These are phyloP conservation scores for Lindgomyces ingoldianus DNA, from an alignment of 495 filamentous ascomycete species.

Conservation along the genomic window DNA sequence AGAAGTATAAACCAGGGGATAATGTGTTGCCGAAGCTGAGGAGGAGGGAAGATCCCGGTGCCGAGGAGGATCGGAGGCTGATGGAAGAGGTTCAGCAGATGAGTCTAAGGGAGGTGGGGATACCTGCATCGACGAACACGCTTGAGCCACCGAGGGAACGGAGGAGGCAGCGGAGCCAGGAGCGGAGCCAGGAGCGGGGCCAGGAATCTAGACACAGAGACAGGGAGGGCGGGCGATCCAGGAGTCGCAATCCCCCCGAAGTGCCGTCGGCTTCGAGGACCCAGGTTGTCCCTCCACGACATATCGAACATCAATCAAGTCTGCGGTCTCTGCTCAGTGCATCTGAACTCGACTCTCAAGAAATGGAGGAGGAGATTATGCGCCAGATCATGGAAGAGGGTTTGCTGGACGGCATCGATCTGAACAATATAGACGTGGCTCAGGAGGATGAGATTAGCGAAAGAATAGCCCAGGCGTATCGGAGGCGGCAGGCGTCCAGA, in stretches of 20 bases:
- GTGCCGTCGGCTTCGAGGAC: constrained; percentile 30
- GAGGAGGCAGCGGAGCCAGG: constrained; percentile 44
- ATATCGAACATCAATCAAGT: constrained; percentile 82
- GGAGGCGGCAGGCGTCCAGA: constrained; percentile 64
- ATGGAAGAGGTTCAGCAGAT: constrained; percentile 68
- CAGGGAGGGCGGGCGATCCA: constrained; percentile 4
- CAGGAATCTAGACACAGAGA: constrained; percentile 36
- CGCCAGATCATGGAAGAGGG: constrained; percentile 88
- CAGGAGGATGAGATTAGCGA: constrained; percentile 85
- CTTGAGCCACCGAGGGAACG: constrained; percentile 45
- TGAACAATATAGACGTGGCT: constrained; percentile 72
- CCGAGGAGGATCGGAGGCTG: constrained; percentile 68
- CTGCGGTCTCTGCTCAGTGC: constrained; percentile 77
- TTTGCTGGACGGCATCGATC: constrained; percentile 78
- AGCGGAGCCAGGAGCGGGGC: constrained; percentile 44
- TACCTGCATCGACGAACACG: constrained; percentile 31
- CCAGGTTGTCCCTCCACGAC: constrained; percentile 46
- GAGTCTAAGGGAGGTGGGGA: constrained; percentile 69
- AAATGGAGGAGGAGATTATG: constrained; percentile 85
- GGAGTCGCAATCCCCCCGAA: constrained; percentile 21
- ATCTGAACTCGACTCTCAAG: constrained; percentile 69
- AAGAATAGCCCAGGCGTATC: constrained; percentile 83
- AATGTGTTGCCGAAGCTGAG: constrained; percentile 64
- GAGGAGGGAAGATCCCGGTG: constrained; percentile 52
- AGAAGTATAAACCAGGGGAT: constrained; percentile 75